Evolutionary conservation across 192 early-diverging fungal genomes (phyloP).

Genomic region (Cladochytrium replicatum): DNA sequence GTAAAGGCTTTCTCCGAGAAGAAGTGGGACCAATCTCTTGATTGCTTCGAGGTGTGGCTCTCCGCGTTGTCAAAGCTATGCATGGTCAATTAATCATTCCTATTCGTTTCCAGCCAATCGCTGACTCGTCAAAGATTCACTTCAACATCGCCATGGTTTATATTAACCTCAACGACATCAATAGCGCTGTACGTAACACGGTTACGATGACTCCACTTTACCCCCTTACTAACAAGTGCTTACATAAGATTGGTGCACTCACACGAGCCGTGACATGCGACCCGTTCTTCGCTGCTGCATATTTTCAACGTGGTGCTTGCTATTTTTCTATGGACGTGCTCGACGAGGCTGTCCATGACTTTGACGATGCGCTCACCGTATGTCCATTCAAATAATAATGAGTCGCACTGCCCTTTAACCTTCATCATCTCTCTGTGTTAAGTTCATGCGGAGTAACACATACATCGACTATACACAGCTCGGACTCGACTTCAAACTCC

Average conservation of each 20-base stretch:
- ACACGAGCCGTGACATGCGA: conserved; percentile 66
- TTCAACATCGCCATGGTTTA: conserved; percentile 89
- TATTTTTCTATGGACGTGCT: conserved; percentile 65
- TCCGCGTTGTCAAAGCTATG: not conserved
- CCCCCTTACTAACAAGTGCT: too few relatives aligned
- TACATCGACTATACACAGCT: conserved; percentile 94
- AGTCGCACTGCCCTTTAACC: too few relatives aligned
- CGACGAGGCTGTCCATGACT: conserved; percentile 62
- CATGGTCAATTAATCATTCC: too few relatives aligned
- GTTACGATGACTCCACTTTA: not conserved
- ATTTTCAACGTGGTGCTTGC: conserved; percentile 83
- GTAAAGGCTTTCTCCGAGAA: too few relatives aligned
- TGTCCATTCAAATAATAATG: too few relatives aligned
- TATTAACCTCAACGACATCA: conserved; percentile 60
- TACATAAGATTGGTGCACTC: conserved; percentile 65
- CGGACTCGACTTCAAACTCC: conserved; percentile 83
- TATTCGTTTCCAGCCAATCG: conserved; percentile 49
- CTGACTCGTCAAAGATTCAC: conserved; percentile 90
- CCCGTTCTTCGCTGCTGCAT: conserved; percentile 81
- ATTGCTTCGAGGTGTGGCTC: conserved; percentile 12
- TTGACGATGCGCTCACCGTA: conserved; percentile 69
- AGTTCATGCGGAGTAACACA: too few relatives aligned
- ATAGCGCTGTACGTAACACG: conserved; percentile 64
- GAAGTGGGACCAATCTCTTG: conserved; percentile 6
- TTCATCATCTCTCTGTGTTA: too few relatives aligned